Base-by-base conservation (phyloP, 108 stramenopile species). In the Poteriospumella lacustris region DNA sequence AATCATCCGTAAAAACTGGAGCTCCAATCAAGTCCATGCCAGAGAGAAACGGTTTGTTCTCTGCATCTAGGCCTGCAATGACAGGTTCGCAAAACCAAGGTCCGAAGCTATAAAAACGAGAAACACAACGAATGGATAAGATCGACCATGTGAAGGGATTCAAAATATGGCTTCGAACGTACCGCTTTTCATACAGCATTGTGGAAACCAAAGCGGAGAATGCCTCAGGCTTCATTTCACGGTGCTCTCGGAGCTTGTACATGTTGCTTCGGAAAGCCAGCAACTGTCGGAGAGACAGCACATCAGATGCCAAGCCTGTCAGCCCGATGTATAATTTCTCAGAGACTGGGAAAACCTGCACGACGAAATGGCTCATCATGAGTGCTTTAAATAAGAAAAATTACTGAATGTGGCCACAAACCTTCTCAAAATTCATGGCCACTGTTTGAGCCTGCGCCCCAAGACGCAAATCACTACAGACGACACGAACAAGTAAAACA, bases 21-120 rank as follows among this genome's bases (percentile, higher is more conserved):
- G 96, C 96, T 12, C 98, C 98, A 78, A 99, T 96, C 58, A 97
- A 82, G 81, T 99, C 98, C 95, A 95, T 96, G 24, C 89, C 90
- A 24, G 90, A 89, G 70, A 99, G 79, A 84, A 95, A 97, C 0
- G 98, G 98, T 31, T 62, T 81, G 58, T 82, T 80, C 75, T 85
- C 83, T 39, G 89, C 94, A 76, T 94, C 89, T 47, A 99, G 81
- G 12, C 98, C 98, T 2, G 95, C 95, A 33, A 99, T 94, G 38
- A 99, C 80, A 28, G 98, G 98, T 80, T 99, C 96, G 58, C 87
- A 81, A 87, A 97, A 99, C 83, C 94, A 97, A 31, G 98, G 98
- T 2, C 95, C 96, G 78, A 99, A 99, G 29, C 87, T 81, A 82
- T 36, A 40, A 40, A 1, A 1, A 0, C 58, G n/a, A 62, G 12